A percentile compares a stretch with the other conserved stretches of the same genome.
Conservation (phyloP, 2,329 filamentous ascomycete genomes). For the Paecilomyces dactylethromorphus region DNA sequence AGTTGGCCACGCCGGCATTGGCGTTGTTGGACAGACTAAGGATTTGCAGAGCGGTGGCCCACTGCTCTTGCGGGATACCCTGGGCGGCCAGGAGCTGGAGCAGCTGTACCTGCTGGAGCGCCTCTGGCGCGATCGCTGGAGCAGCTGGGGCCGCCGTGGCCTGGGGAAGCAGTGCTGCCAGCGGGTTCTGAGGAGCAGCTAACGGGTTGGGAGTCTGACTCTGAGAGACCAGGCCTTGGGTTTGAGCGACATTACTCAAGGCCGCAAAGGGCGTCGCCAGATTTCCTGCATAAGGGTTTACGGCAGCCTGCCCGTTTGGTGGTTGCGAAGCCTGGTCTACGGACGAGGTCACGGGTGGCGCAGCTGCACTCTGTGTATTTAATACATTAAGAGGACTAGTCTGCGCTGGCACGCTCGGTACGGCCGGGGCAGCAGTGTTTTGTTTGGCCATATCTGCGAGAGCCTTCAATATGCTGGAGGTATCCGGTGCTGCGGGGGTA, state of each 20-base stretch:
- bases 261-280: constrained; percentile 45
- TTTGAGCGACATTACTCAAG: constrained; percentile 33
- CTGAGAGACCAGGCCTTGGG: constrained; percentile 29
- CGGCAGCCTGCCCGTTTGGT: constrained; percentile 46
- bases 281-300: constrained; percentile 50
- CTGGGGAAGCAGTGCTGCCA: constrained; percentile 39
- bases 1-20: constrained; percentile 24
- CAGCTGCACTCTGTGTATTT: constrained; percentile 39
- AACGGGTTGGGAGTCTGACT: constrained; percentile 36
- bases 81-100: constrained; percentile 70
- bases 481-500: constrained; percentile 44
- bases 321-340: constrained; percentile 39
- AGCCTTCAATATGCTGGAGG: constrained; percentile 65
- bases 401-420: constrained; percentile 28
- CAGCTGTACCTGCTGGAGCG: constrained; percentile 64
- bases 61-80: constrained; percentile 72
- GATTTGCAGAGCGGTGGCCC: constrained; percentile 52
- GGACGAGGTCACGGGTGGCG: constrained; percentile 33
- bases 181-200: constrained; percentile 30
- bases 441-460: constrained; percentile 76
- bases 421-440: constrained; percentile 50
- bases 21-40: constrained; percentile 36
- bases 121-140: constrained; percentile 34
- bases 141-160: constrained; percentile 21
- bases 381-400: constrained; percentile 44